Conservation (phyloP, 371 early-diverging fungal genomes). For the Mucor mucedo region DNA sequence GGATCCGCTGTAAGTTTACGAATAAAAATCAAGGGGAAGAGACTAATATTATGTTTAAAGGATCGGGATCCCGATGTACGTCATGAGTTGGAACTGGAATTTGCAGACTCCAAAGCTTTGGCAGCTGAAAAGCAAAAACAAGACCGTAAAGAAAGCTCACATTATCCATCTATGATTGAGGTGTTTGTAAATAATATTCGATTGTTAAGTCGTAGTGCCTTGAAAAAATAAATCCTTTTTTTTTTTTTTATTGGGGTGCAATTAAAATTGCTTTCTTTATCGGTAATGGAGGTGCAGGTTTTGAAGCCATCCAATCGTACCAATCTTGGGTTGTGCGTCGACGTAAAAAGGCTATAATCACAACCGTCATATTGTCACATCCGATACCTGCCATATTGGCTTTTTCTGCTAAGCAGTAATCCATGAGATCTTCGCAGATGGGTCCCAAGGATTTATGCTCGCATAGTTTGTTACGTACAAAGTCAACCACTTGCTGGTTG, state of each 20-base stretch:
- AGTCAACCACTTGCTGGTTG: constrained; percentile 84
- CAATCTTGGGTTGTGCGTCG: constrained; percentile 71
- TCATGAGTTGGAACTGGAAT: constrained; percentile 69
- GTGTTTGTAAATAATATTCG: constrained; percentile 66
- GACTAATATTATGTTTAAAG: background rate
- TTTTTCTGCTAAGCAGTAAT: constrained; percentile 81
- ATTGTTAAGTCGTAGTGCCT: constrained; percentile 38
- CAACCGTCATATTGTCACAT: constrained; percentile 96
- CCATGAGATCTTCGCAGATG: constrained; percentile 86
- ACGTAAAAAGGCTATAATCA: constrained; percentile 83
- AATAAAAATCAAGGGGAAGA: background rate
- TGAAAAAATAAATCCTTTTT: constrained; percentile 16
- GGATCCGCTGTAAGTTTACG: constrained; percentile 30
- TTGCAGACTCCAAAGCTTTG: constrained; percentile 49
- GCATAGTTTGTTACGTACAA: constrained; percentile 68
- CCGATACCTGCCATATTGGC: constrained; percentile 84
- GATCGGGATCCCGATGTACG: constrained; percentile 43
- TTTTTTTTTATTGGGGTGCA: constrained; percentile 5
- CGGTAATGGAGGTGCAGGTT: constrained; percentile 23
- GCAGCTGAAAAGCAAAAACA: constrained; percentile 43
- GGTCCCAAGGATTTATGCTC: constrained; percentile 52
- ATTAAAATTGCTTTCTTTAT: constrained; percentile 22
- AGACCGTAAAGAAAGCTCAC: constrained; percentile 46
- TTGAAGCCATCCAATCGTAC: constrained; percentile 53
- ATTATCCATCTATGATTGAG: constrained; percentile 55